Percentiles rank a stretch among this genome's conserved stretches.
Conservation (phyloP, 225 moss, liverwort and hornwort species). For the Polytrichum formosum region DNA sequence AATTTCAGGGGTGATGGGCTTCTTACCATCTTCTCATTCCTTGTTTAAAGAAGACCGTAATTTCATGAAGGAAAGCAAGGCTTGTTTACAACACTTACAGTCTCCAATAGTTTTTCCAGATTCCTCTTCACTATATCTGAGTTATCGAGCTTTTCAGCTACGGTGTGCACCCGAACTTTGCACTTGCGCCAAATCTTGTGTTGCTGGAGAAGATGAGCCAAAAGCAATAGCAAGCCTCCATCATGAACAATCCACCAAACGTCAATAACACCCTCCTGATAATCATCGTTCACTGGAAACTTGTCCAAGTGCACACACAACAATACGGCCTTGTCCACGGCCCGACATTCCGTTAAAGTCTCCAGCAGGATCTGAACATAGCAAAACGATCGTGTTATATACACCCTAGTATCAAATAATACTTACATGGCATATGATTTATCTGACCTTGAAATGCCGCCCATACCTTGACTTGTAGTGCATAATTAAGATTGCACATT, state of each 20-base stretch:
- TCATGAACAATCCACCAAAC: constrained; percentile 84
- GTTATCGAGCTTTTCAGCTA: constrained; percentile 55
- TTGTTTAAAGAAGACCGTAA: too few species aligned
- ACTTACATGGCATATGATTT: not conserved
- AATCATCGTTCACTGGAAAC: constrained; percentile 42
- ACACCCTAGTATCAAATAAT: not conserved
- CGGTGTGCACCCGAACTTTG: constrained; percentile 52
- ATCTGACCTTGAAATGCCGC: not conserved
- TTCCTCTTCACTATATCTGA: constrained; percentile 37
- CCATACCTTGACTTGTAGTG: too few species aligned
- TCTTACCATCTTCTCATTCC: too few species aligned
- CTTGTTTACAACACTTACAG: constrained; percentile 17
- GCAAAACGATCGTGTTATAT: not conserved
- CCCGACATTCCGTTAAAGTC: constrained; percentile 61
- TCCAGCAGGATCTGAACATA: constrained; percentile 48
- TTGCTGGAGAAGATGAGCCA: constrained; percentile 63
- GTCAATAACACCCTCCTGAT: constrained; percentile 62
- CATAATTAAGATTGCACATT: not conserved
- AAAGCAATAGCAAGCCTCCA: constrained; percentile 61
- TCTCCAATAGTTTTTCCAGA: constrained; percentile 43
- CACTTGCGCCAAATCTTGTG: constrained; percentile 71
- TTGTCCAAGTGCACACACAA: constrained; percentile 61
- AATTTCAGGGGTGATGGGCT: too few species aligned
- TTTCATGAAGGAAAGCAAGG: not conserved
- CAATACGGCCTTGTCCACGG: constrained; percentile 58